Evolutionary conservation across 192 early-diverging fungal genomes (phyloP).

Genomic region (Coemansia sp.): DNA sequence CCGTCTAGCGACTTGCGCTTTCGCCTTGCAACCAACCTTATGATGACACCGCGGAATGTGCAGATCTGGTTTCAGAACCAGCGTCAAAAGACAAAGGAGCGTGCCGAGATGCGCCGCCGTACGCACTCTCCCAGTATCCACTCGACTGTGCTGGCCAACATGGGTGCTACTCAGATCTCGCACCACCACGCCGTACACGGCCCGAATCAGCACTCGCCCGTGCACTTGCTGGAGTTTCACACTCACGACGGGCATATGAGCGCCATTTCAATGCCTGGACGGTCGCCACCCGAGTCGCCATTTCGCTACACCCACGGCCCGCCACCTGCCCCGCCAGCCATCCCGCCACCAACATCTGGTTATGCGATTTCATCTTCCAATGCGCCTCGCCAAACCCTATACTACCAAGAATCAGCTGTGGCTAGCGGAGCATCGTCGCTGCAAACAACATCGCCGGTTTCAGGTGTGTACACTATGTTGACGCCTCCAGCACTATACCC

Average conservation of each 20-base stretch:
- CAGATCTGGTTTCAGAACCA: slow-evolving; percentile 96
- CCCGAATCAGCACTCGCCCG: slow-evolving; percentile 10
- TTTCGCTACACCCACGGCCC: slow-evolving; percentile 50
- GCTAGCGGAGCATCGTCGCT: slow-evolving; percentile 12
- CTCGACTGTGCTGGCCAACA: slow-evolving; percentile 6
- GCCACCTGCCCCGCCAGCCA: slow-evolving; percentile 45
- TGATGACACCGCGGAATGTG: slow-evolving; percentile 83
- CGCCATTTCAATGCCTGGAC: slow-evolving; percentile 28
- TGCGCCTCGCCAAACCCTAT: slow-evolving; percentile 25
- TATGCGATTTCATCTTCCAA: slow-evolving; percentile 14
- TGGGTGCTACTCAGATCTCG: slow-evolving; percentile 5
- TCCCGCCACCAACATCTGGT: slow-evolving; percentile 20
- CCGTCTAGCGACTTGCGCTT: slow-evolving; percentile 76
- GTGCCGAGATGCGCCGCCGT: slow-evolving; percentile 54
- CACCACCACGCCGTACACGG: slow-evolving; percentile 7
- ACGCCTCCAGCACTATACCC: slow-evolving; percentile 51
- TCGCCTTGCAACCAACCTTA: slow-evolving; percentile 67
- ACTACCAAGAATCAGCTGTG: slow-evolving; percentile 17
- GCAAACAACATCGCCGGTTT: slow-evolving; percentile 26
- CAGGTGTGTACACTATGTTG: slow-evolving; percentile 28
- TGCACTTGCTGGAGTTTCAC: slow-evolving; percentile 9
- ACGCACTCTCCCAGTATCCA: slow-evolving; percentile 50
- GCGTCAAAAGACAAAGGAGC: slow-evolving; percentile 72
- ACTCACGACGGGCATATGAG: slow-evolving; percentile 15
- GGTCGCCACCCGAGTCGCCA: slow-evolving; percentile 48